Conservation (phyloP, 352 stramenopile species). For the Pythium myriotylum region DNA sequence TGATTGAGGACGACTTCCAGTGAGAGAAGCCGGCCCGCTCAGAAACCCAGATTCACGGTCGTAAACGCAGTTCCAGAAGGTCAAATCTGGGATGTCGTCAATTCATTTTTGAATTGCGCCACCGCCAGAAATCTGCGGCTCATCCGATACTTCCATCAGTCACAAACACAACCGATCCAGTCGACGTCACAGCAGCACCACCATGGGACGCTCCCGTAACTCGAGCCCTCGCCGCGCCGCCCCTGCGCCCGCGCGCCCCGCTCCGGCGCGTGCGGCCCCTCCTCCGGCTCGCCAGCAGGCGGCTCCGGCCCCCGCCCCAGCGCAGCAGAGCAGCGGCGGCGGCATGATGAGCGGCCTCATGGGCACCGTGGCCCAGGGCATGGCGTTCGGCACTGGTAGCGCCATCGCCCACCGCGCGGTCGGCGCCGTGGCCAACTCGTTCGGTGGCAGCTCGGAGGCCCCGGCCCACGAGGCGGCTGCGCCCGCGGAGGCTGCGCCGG, state of each 20-base stretch:
- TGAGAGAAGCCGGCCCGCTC: neutral
- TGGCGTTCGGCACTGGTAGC: conserved; percentile 98
- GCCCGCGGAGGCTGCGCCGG: conserved; percentile 30
- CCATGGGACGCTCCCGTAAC: conserved; percentile 71
- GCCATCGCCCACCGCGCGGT: conserved; percentile 94
- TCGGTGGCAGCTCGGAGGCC: conserved; percentile 55
- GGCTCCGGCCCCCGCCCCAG: conserved; percentile 45
- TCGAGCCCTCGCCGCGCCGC: conserved; percentile 45
- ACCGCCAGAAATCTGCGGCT: conserved; percentile 21
- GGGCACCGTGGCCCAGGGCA: conserved; percentile 95
- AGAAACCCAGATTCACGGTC: neutral
- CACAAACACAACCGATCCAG: conserved; percentile 14
- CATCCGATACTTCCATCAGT: neutral
- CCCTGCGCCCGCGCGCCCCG: conserved; percentile 43
- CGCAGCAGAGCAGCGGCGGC: conserved; percentile 54
- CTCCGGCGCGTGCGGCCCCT: conserved; percentile 40
- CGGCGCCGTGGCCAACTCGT: conserved; percentile 71
- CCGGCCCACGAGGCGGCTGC: conserved; percentile 34
- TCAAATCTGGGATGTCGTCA: conserved; percentile 1
- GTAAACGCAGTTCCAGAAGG: conserved; percentile 6
- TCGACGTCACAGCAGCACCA: conserved; percentile 15
- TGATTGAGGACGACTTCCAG: too few relatives aligned
- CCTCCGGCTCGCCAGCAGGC: conserved; percentile 56
- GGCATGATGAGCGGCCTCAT: conserved; percentile 95
- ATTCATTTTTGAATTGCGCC: conserved; percentile 27